phyloP scores from a whole-genome alignment of 1,284 basidiomycete species.

The Cryptococcus sp. region DNA sequence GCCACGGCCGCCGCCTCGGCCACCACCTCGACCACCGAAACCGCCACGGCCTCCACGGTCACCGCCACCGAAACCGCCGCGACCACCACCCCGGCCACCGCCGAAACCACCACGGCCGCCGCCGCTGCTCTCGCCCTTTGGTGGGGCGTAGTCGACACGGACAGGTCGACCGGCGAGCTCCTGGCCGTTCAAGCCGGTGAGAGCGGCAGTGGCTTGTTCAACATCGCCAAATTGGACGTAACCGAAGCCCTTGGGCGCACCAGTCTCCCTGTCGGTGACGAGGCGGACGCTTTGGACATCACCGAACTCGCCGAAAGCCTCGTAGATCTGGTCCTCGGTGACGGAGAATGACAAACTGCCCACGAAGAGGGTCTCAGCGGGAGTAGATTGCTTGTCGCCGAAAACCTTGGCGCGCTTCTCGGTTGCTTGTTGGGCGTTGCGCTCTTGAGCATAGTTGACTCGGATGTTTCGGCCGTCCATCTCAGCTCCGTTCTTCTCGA shows the following conservation, averaged over 20 bases:
- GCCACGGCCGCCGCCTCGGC: slow-evolving; percentile 57
- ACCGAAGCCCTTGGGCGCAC: slow-evolving; percentile 90
- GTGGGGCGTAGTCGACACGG: slow-evolving; percentile 87
- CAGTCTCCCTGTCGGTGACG: slow-evolving; percentile 90
- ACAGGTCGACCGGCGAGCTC: slow-evolving; percentile 82
- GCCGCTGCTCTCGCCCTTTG: slow-evolving; percentile 67
- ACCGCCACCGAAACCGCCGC: slow-evolving; percentile 50
- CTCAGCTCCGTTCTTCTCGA: slow-evolving; percentile 73
- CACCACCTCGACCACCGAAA: slow-evolving; percentile 31
- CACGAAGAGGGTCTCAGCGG: slow-evolving; percentile 80
- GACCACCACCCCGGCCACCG: slow-evolving; percentile 52
- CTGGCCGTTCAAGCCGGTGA: slow-evolving; percentile 65
- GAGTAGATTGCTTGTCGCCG: slow-evolving; percentile 69
- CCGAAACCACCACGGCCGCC: slow-evolving; percentile 56
- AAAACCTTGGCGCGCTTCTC: slow-evolving; percentile 78
- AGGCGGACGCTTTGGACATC: slow-evolving; percentile 85
- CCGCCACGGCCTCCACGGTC: slow-evolving; percentile 41
- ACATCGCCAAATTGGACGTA: slow-evolving; percentile 91
- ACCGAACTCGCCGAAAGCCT: slow-evolving; percentile 86
- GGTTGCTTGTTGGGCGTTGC: slow-evolving; percentile 56
- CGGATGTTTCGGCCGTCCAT: slow-evolving; percentile 90
- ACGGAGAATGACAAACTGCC: slow-evolving; percentile 84
- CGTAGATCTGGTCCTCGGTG: slow-evolving; percentile 86
- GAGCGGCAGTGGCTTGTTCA: slow-evolving; percentile 79
- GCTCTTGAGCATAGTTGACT: slow-evolving; percentile 73